Evolutionary conservation across 148 eudicot species (phyloP).

Genomic region (Chenopodium formosanum): DNA sequence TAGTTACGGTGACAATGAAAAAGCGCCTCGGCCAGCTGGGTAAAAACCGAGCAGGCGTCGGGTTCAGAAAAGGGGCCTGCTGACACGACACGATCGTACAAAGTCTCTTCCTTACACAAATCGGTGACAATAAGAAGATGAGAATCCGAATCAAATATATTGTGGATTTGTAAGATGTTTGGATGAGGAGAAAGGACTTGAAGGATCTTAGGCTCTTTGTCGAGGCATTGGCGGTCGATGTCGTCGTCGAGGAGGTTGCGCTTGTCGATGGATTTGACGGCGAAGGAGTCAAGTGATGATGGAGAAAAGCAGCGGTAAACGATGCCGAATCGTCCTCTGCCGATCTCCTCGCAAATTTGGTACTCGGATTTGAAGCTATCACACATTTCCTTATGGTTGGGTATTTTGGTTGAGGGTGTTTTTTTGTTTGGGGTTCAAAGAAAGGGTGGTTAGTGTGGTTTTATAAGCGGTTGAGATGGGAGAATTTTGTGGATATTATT

Average conservation of each 20-base stretch:
- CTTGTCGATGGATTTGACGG: slow-evolving; percentile 73
- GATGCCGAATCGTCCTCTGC: slow-evolving; percentile 79
- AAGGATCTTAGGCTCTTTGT: slow-evolving; percentile 44
- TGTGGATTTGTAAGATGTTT: slow-evolving; percentile 38
- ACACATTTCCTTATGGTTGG: slow-evolving; percentile 35
- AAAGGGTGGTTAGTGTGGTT: not conserved
- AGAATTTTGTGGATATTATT: not conserved
- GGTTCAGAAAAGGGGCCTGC: slow-evolving; percentile 36
- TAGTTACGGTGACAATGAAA: slow-evolving; percentile 66
- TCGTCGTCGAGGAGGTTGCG: slow-evolving; percentile 44
- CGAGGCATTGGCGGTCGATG: slow-evolving; percentile 50
- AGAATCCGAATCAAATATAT: slow-evolving; percentile 37
- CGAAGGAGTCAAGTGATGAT: slow-evolving; percentile 33
- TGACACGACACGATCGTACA: slow-evolving; percentile 37
- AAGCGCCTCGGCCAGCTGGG: slow-evolving; percentile 48
- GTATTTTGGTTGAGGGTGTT: not conserved
- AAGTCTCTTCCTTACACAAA: slow-evolving; percentile 29
- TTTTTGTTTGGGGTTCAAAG: not conserved
- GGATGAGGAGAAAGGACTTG: slow-evolving; percentile 44
- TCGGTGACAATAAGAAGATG: slow-evolving; percentile 43
- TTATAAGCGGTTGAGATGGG: not conserved
- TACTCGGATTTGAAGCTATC: slow-evolving; percentile 52
- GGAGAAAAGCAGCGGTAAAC: slow-evolving; percentile 67
- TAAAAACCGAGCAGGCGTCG: slow-evolving; percentile 45
- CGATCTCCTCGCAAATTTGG: slow-evolving; percentile 73